Base-by-base conservation (phyloP, 306 rosid species). In the Cucumis cinereus region DNA sequence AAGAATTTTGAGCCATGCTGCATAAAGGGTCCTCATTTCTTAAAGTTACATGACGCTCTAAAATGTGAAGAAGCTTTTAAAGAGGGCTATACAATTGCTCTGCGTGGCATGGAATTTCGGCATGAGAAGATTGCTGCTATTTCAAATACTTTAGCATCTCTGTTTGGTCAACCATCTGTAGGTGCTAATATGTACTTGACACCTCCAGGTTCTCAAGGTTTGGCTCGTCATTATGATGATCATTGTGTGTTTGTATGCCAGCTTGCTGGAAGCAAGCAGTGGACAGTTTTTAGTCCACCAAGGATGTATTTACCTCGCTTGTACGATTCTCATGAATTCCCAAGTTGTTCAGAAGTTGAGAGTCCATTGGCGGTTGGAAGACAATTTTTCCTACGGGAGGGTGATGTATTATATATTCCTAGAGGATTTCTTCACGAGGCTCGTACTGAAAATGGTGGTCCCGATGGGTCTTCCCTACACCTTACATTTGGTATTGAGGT, bases 151-250 rank as follows among this genome's bases (percentile, higher is more conserved):
- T 78, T 93, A 78, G 94, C 95, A 30, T 85, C 78, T 84, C 77
- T 86, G 84, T 88, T 90, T 85, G 94, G 96, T 59, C 96, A 90
- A 64, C 98, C 96, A 79, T 93, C 98, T 14, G 88, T 87, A 54
- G 98, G 98, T 81, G 90, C 85, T 82, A 90, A 93, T 87, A 85
- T 90, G 91, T 90, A 93, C 86, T 84, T 93, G 91, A 90, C 93
- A 75, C 98, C 98, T 43, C 93, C 92, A 73, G 77, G 87, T 82
- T 89, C 98, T 74, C 96, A 90, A 81, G 98, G 98, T 23, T 82
- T 93, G 90, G 86, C 91, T 22, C 24, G 95, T 73, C 96, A 93
- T 82, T 83, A 77, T 53, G 96, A 90, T 85, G 98, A 93, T 79
- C 96, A 90, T 81, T 93, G 98, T 53, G 93, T 93, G 73, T 89